phyloP scores from a whole-genome alignment of 164 flowering plant genomes.

The Kingdonia uniflora region DNA sequence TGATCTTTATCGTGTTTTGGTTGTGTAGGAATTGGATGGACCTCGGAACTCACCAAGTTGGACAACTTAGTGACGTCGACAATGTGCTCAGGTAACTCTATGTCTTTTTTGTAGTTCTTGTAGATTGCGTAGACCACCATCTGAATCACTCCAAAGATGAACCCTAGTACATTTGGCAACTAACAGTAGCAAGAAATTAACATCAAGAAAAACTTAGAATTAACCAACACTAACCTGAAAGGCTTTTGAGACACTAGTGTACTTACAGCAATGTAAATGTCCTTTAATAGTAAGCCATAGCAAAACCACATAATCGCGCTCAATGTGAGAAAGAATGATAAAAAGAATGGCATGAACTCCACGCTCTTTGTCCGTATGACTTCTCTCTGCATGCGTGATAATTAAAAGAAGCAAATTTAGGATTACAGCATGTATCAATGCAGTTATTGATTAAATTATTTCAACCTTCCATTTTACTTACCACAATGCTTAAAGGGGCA shows the following conservation, averaged over 20 bases:
- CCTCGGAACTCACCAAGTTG: neutral
- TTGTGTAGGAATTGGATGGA: neutral
- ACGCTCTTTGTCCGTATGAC: conserved; percentile 66
- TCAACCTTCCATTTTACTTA: conserved; percentile 16
- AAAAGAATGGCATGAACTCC: conserved; percentile 69
- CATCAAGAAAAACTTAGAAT: too few species aligned
- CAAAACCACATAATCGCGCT: conserved; percentile 67
- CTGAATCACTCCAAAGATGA: conserved; percentile 47
- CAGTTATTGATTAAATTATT: neutral
- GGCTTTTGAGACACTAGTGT: too few species aligned
- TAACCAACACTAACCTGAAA: neutral
- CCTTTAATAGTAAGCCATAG: conserved; percentile 49
- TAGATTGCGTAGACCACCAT: conserved; percentile 49
- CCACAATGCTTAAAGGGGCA: conserved; percentile 47
- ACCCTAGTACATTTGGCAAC: conserved; percentile 62
- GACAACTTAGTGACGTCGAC: neutral
- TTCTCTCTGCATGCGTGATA: conserved; percentile 28
- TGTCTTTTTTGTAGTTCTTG: conserved; percentile 20
- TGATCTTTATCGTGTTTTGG: too few species aligned
- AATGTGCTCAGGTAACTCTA: neutral
- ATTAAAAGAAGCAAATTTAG: neutral
- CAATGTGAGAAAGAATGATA: conserved; percentile 58
- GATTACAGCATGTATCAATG: neutral
- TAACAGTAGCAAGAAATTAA: conserved; percentile 7
- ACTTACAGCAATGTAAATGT: conserved; percentile 25